Evolutionary conservation across 2,329 filamentous ascomycete genomes (phyloP), one percentile per base, ranked within the genome.

Genomic region (Fusarium sp.): DNA sequence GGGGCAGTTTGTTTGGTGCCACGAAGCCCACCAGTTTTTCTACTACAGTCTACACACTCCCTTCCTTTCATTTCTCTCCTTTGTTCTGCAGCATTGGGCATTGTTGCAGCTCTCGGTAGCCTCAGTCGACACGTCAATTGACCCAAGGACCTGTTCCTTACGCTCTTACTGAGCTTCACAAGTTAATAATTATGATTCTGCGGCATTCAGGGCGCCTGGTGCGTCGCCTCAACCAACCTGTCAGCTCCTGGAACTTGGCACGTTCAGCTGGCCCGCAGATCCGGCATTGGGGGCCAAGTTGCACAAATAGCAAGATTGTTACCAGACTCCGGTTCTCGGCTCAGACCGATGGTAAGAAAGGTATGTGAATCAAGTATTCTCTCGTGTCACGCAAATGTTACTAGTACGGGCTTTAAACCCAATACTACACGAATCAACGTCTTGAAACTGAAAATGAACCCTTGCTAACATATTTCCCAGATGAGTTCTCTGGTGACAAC

Each of bases 291-390:
- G 62, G 64, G 56, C 70, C 71, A 62, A 64, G 38, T 28, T 48
- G 44, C 19, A 45, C 49, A 42, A 58, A 45, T 47, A 54, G 30
- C 23, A 50, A 47, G 38, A 46, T 39, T 28, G 39, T 39, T 26
- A 57, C 50, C 59, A 69, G 62, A 55, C 70, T 71, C 49, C 70
- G 52, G 30, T 77, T 77, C 66, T 76, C 76, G 34, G 74, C 75
- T n/a, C 71, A 75, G 49, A 51, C 66, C 46, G 32, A 59, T 20
- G 72, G 54, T 39, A 68, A 67, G 55, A 68, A 58, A 54, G 76
- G 76, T 77, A 72, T 52, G 76, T 67, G 20, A 30, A 15, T 23
- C 28, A 32, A 32, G 17, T 36, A 17, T 15, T 15, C 32, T 40
- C 44, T n/a, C n/a, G n/a, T 48, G 8, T 36, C 7, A 17, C 34